Evolutionary conservation across 495 filamentous ascomycete species (phyloP), one percentile per base, ranked within the genome.

Genomic region (Neurospora sp.): DNA sequence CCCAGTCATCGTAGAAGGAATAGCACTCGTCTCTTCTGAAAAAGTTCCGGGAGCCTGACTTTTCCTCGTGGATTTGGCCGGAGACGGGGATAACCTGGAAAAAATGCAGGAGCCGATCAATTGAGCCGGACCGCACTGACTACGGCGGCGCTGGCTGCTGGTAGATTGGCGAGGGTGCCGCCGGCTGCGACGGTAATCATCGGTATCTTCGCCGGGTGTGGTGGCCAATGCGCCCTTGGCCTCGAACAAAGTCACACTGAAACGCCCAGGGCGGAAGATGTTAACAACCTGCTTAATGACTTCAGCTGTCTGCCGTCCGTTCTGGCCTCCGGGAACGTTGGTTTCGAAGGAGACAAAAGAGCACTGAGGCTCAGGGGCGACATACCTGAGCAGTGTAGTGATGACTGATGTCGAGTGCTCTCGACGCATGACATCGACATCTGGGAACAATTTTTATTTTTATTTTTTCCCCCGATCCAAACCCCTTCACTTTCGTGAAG

Each of bases 301-400:
- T 39, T 96, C 94, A 38, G 89, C 90, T 31, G 94, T 97, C 78
- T 93, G 90, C 76, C 94, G 93, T 14, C 95, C 95, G 69, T 88
- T 91, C 82, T 96, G 92, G 31, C 89, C 89, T 71, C 93, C 90
- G n/a, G 96, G 96, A 7, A 99, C 96, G 75, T 99, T 98, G 75
- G 96, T 98, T 86, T 98, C 96, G 78, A 99, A 99, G 4, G 94
- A 97, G 18, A 96, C 96, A 78, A 97, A 99, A n/a, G 93, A 97
- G 86, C 95, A 99, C 78, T 96, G 89, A 40, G 96, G 92, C 86
- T 99, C 96, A 1, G 96, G 96, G 0, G 3, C 27, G 27, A 31
- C 27, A 31, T 31, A 31, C 27, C 3, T 31, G 27, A 31, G 27
- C 27, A 31, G 27, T 31, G 27, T 31, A 31, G 27, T 31, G 27